These are phyloP conservation scores for Phialophora chinensis DNA, from an alignment of 2,329 filamentous ascomycete species.

Conservation along the genomic window DNA sequence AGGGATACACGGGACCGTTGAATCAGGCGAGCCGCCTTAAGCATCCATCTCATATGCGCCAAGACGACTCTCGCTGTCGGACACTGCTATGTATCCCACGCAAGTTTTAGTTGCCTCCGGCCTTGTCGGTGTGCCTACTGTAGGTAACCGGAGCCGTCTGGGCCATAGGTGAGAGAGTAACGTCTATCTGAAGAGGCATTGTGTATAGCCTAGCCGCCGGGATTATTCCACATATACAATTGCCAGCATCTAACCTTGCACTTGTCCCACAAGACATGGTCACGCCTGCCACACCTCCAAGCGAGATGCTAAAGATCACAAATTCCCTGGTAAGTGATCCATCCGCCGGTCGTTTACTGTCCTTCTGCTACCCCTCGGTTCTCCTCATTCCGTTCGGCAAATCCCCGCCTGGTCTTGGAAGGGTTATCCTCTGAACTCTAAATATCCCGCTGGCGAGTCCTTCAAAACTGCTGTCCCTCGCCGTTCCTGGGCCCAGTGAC, in stretches of 20 bases:
- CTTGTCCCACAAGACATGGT: too few species aligned
- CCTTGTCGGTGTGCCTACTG: background rate
- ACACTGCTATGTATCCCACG: background rate
- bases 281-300: background rate
- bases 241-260: background rate
- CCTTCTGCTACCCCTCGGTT: conserved; percentile 14
- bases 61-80: background rate
- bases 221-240: background rate
- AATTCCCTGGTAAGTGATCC: background rate
- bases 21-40: background rate
- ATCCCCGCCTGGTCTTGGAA: background rate
- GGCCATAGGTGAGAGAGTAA: background rate
- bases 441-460: background rate
- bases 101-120: background rate
- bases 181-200: background rate
- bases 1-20: background rate
- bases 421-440: background rate
- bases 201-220: too few species aligned
- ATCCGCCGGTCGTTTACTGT: background rate
- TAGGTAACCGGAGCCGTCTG: background rate
- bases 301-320: background rate
- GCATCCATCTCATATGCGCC: background rate
- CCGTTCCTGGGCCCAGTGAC: background rate
- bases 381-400: conserved; percentile 10
- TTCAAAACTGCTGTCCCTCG: too few species aligned